A percentile compares a stretch with the other conserved stretches of the same genome.
Conservation (phyloP, 1,284 basidiomycete species). For the Marasmius sp. region DNA sequence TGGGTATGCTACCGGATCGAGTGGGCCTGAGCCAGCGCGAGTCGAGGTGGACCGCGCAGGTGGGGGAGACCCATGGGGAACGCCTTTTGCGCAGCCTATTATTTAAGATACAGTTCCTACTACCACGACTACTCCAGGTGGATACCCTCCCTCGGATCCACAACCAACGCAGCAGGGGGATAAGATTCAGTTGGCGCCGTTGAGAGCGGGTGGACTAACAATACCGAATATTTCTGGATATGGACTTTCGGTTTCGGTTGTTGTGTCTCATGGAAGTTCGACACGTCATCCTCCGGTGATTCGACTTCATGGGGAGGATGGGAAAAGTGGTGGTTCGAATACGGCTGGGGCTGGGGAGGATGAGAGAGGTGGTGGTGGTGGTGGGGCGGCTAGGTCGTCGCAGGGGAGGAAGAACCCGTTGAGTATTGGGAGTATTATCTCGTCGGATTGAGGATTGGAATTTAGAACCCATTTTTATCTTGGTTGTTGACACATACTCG, state of each 20-base stretch:
- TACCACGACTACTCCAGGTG: too few relatives aligned
- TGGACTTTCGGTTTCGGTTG: not conserved
- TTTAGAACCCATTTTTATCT: too few relatives aligned
- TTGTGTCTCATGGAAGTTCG: not conserved
- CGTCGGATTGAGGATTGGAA: constrained; percentile 22
- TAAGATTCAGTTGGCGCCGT: constrained; percentile 58
- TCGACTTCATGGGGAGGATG: constrained; percentile 26
- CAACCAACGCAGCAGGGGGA: constrained; percentile 26
- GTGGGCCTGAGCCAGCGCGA: too few relatives aligned
- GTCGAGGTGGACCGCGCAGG: too few relatives aligned
- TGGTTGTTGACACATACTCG: too few relatives aligned
- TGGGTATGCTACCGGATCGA: not conserved
- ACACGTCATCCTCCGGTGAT: constrained; percentile 27
- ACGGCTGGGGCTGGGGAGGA: too few relatives aligned
- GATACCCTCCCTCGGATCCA: too few relatives aligned
- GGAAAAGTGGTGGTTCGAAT: constrained; percentile 18
- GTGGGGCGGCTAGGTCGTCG: too few relatives aligned
- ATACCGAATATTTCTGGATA: constrained; percentile 1
- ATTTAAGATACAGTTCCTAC: not conserved
- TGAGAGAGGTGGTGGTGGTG: constrained; percentile 21
- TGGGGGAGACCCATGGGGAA: constrained; percentile 5
- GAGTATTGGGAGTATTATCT: constrained; percentile 74
- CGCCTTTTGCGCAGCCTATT: not conserved
- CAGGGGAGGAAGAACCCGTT: constrained; percentile 58
- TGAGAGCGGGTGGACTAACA: constrained; percentile 26